Base-by-base conservation (phyloP, 768 basidiomycete genomes). In the Tricholoma sp. region DNA sequence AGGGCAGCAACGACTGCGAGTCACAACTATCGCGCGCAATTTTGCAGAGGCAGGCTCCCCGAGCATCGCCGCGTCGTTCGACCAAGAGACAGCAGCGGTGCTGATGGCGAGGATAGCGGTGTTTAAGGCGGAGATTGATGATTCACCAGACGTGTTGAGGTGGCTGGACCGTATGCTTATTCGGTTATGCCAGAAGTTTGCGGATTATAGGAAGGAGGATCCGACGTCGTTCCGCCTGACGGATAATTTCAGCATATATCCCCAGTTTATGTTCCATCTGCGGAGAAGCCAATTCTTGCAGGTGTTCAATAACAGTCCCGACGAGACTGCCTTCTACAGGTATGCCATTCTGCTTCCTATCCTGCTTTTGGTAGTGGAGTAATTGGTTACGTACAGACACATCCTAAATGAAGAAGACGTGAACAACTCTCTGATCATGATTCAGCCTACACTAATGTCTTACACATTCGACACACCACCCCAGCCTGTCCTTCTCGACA, bases 201-300 rank as follows among this genome's bases (percentile, higher is more conserved):
- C 97, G 50, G 95, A 98, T 68, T 99, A 98, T 68, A 79, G 95
- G 65, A 98, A 98, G 76, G 97, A 98, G 72, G 97, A 98, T 69
- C 91, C 97, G 9, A 82, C 86, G 35, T 93, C 89, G 69, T 98
- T 99, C 82, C 80, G 94, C 63, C 78, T 99, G 62, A 80, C 85
- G 56, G 94, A 97, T 69, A 97, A 97, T 73, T 98, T 99, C 74
- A 91, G 91, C 69, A 98, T 99, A 65, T 99, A 99, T 71, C 97
- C 97, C 14, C 97, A 98, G 69, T 99, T 99, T 79, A 99, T 98
- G 97, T 99, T 98, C 86, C 97, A 99, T 74, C 73, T 99, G 59
- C 82, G 96, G 58, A 79, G 97, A 70, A 94, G 91, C 80, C 96
- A 98, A 74, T 98, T 99, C 79, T 78, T 99, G 70, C 97, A 99